Conservation (phyloP, 805 yeast species). For the Teunomyces gatunensis region DNA sequence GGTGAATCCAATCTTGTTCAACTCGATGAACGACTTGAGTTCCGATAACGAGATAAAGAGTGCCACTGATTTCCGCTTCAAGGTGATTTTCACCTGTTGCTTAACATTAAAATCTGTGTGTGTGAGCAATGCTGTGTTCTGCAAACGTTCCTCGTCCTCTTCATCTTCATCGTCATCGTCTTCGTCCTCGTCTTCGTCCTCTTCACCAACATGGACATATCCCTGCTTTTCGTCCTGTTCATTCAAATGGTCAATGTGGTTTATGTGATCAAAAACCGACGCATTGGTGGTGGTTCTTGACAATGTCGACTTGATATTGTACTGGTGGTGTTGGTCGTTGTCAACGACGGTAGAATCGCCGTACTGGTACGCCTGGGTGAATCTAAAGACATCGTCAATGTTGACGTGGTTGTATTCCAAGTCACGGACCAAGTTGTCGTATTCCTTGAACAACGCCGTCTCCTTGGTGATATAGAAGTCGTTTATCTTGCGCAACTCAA, state of each 20-base stretch:
- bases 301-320: conserved; percentile 16
- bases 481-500: conserved; percentile 53
- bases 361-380: conserved; percentile 23
- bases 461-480: conserved; percentile 50
- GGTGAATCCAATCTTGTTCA: conserved; percentile 84
- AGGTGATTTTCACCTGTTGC: conserved; percentile 54
- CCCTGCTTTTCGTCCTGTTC: conserved; percentile 19
- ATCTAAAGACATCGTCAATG: conserved; percentile 24
- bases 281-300: conserved; percentile 22
- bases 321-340: conserved; percentile 20
- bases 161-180: conserved; percentile 36
- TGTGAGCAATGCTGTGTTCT: conserved; percentile 48
- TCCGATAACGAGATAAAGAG: conserved; percentile 77
- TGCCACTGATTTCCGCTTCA: conserved; percentile 64
- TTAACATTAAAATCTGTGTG: conserved; percentile 50
- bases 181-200: conserved; percentile 21
- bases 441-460: conserved; percentile 42
- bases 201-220: conserved; percentile 7
- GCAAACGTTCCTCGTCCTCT: conserved; percentile 19
- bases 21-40: conserved; percentile 75
- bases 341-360: conserved; percentile 9
- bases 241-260: conserved; percentile 13
- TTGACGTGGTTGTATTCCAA: conserved; percentile 32
- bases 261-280: conserved; percentile 26
- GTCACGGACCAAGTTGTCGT: conserved; percentile 47